Base-by-base conservation (phyloP, 768 basidiomycete species). In the Lactifluus volemus region DNA sequence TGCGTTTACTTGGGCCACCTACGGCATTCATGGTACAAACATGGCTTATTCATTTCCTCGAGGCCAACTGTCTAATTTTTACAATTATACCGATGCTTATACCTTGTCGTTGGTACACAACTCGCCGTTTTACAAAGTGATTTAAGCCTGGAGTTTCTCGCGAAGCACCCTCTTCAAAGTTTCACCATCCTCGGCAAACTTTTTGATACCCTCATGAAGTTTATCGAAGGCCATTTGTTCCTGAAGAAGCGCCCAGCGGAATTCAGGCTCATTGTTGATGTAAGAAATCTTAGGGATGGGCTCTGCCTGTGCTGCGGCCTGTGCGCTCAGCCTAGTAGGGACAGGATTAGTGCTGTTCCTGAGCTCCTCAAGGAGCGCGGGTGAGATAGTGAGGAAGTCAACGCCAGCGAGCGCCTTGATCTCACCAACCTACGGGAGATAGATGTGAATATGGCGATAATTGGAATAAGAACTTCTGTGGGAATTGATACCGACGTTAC, bases 161-260 rank as follows among this genome's bases (percentile, higher is more conserved):
- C 80, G 84, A 73, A 99, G 79, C 66, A 91, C 72, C 12, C 75
- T 73, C 82, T 96, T 97, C 77, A 99, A 85, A 3, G 89, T 84
- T 71, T 85, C 82, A 60, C 92, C 93, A 70, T 98, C 97, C 78
- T 90, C 93, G 53, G 93, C 95, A 72, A 99, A 99, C 76, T 96
- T 97, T 79, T 85, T 86, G 80, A 99, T 97, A 69, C 97, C 97
- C 78, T 98, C 92, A 74, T 97, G 92, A 58, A 98, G 81, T 80
- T 98, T 98, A 74, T 98, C 96, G 72, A 93, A 96, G n/a, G 96
- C 94, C 95, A 98, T 97, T 71, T 81, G 77, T 75, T 98, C 95
- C 70, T 93, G 82, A 70, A 97, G 84, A 60, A 98, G 86, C 11
- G 82, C 67, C 94, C 94, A 97, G 62, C 92, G 87, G 91, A 98